Percentiles rank a stretch among this genome's conserved stretches.
Conservation (phyloP, 345 rosid genomes). For the Populus euphratica region DNA sequence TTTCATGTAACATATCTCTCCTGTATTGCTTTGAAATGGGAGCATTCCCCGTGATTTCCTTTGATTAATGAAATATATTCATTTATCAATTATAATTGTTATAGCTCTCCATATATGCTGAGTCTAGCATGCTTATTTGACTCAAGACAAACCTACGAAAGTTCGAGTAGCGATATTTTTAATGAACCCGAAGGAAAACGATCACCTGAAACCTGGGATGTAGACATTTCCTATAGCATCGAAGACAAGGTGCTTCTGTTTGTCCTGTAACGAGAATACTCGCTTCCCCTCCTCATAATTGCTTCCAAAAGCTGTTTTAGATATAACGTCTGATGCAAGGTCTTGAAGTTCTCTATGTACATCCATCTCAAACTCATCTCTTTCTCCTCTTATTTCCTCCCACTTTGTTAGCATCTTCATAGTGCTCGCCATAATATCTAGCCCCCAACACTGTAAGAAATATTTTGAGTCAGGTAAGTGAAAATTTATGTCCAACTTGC, state of each 20-base stretch:
- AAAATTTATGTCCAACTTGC: neutral
- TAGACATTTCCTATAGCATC: slow-evolving; percentile 55
- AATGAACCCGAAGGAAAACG: neutral
- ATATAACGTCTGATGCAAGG: slow-evolving; percentile 66
- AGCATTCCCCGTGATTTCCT: too few relatives aligned
- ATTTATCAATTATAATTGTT: too few relatives aligned
- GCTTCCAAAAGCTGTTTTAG: slow-evolving; percentile 89
- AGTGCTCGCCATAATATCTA: slow-evolving; percentile 54
- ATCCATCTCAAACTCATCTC: slow-evolving; percentile 64
- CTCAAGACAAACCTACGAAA: too few relatives aligned
- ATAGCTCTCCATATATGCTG: too few relatives aligned
- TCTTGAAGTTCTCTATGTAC: slow-evolving; percentile 52
- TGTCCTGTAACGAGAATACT: slow-evolving; percentile 65
- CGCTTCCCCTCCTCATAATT: slow-evolving; percentile 67
- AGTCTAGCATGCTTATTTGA: too few relatives aligned
- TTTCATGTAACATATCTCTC: too few relatives aligned
- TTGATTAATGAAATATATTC: too few relatives aligned
- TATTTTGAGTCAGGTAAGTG: neutral
- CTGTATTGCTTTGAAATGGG: too few relatives aligned
- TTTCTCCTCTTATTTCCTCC: slow-evolving; percentile 57
- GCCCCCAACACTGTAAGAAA: slow-evolving; percentile 56
- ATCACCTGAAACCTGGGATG: slow-evolving; percentile 78
- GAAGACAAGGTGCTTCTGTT: slow-evolving; percentile 53
- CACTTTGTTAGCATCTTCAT: slow-evolving; percentile 51
- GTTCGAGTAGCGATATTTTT: too few relatives aligned